Conservation (phyloP, 2,329 filamentous ascomycete genomes). For the Clonostachys byssicola region DNA sequence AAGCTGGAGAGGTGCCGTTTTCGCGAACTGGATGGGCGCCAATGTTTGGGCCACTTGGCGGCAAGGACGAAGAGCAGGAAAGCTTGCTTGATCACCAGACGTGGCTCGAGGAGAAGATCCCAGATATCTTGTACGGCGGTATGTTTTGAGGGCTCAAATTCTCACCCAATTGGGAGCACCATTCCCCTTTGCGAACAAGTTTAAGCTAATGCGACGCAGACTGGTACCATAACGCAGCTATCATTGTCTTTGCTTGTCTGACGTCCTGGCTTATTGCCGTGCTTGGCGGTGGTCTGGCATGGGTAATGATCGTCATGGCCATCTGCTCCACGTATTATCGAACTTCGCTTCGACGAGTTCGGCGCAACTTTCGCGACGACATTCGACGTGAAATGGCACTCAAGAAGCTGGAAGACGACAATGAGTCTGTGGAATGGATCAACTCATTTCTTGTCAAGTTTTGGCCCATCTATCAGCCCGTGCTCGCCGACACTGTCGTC, state of each 20-base stretch:
- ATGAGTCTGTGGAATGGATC: conserved; percentile 96
- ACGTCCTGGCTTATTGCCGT: conserved; percentile 86
- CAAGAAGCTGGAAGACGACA: conserved; percentile 81
- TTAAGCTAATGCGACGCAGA: conserved; percentile 44
- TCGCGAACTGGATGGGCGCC: conserved; percentile 80
- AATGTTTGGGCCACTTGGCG: conserved; percentile 68
- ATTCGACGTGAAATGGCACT: conserved; percentile 85
- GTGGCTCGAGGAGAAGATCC: conserved; percentile 75
- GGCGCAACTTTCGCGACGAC: conserved; percentile 94
- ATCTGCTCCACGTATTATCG: conserved; percentile 92
- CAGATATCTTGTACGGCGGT: conserved; percentile 90
- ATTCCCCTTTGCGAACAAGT: background rate
- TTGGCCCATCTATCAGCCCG: conserved; percentile 97
- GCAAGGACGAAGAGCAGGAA: conserved; percentile 52
- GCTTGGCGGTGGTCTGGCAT: conserved; percentile 85
- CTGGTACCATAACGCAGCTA: conserved; percentile 96
- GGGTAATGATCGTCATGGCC: conserved; percentile 92
- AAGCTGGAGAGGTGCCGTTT: conserved; percentile 43
- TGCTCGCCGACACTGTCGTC: conserved; percentile 87
- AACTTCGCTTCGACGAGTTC: conserved; percentile 87
- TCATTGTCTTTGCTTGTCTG: conserved; percentile 91
- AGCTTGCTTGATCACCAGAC: conserved; percentile 85
- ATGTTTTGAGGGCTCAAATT: conserved; percentile 15
- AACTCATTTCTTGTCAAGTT: conserved; percentile 98
- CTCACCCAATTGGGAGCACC: background rate